Conservation (phyloP, 1,284 basidiomycete genomes). For the Cryptococcus neoformans region DNA sequence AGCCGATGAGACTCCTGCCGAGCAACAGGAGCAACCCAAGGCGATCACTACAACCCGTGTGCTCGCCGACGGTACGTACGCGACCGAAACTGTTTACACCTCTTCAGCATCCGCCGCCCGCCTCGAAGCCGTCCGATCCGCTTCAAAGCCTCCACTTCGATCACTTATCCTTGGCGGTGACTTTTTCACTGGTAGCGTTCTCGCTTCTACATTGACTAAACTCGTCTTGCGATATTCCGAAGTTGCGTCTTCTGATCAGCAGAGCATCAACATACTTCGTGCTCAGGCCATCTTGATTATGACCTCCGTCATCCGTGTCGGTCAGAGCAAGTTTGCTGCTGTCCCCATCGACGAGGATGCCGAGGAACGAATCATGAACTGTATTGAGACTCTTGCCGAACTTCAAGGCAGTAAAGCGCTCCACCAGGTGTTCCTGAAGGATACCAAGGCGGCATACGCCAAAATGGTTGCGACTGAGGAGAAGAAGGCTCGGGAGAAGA, state of each 20-base stretch:
- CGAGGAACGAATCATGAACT: constrained; percentile 93
- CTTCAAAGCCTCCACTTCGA: constrained; percentile 85
- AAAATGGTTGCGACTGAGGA: constrained; percentile 94
- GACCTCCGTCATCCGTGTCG: constrained; percentile 94
- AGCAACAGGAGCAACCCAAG: constrained; percentile 47
- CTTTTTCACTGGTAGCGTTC: constrained; percentile 92
- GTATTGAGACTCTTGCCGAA: constrained; percentile 84
- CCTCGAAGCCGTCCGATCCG: constrained; percentile 76
- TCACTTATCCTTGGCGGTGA: constrained; percentile 91
- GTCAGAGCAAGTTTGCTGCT: constrained; percentile 91
- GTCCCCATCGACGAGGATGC: constrained; percentile 98
- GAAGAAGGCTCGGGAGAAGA: constrained; percentile 86
- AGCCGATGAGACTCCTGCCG: constrained; percentile 51
- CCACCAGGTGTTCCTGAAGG: constrained; percentile 84
- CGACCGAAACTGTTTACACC: constrained; percentile 88
- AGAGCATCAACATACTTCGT: constrained; percentile 67
- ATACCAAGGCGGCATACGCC: constrained; percentile 89
- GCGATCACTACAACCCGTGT: constrained; percentile 60
- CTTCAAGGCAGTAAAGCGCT: constrained; percentile 62
- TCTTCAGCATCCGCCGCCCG: constrained; percentile 64
- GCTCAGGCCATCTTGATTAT: constrained; percentile 99
- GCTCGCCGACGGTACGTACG: constrained; percentile 95
- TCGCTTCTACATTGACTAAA: constrained; percentile 87
- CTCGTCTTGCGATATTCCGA: constrained; percentile 80
- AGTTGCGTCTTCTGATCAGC: constrained; percentile 56